These are phyloP conservation scores for Gastrolobium bilobum DNA, from an alignment of 306 rosid species.

Conservation along the genomic window DNA sequence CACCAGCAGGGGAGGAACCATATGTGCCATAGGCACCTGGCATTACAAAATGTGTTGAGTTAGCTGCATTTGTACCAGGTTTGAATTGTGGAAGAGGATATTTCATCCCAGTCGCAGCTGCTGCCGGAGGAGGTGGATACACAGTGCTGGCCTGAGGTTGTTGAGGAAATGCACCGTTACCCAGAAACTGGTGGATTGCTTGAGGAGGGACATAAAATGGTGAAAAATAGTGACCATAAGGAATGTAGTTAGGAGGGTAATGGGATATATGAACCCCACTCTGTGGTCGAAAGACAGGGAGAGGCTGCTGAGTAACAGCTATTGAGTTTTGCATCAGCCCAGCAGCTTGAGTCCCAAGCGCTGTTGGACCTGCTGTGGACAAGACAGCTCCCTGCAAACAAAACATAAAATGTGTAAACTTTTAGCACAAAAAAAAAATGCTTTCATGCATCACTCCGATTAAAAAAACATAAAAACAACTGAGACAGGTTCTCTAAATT, in stretches of 20 bases:
- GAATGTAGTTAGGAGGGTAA: slow-evolving; percentile 89
- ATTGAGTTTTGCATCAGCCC: slow-evolving; percentile 93
- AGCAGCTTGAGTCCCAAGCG: slow-evolving; percentile 85
- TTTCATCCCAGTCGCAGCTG: slow-evolving; percentile 79
- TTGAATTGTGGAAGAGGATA: slow-evolving; percentile 92
- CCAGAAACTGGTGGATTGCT: slow-evolving; percentile 89
- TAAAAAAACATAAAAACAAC: no score
- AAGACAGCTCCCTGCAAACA: slow-evolving; percentile 81
- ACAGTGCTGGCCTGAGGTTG: slow-evolving; percentile 88
- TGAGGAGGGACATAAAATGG: slow-evolving; percentile 93
- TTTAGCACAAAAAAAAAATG: neutral
- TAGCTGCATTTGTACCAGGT: slow-evolving; percentile 77
- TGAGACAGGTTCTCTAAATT: no score
- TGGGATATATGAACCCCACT: slow-evolving; percentile 87
- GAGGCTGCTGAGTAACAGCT: slow-evolving; percentile 87
- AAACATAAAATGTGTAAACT: slow-evolving; percentile 42
- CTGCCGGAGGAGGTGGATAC: slow-evolving; percentile 79
- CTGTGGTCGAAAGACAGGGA: slow-evolving; percentile 79
- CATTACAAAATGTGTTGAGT: slow-evolving; percentile 81
- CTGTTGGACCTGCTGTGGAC: slow-evolving; percentile 79
- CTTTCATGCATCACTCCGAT: no score
- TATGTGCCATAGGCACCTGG: slow-evolving; percentile 81
- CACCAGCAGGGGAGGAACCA: slow-evolving; percentile 76
- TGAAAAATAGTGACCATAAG: slow-evolving; percentile 82
- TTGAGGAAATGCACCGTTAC: slow-evolving; percentile 89